Evolutionary conservation across 495 filamentous ascomycete genomes (phyloP), one percentile per base, ranked within the genome.

Genomic region (Staphylotrichum tortipilum): DNA sequence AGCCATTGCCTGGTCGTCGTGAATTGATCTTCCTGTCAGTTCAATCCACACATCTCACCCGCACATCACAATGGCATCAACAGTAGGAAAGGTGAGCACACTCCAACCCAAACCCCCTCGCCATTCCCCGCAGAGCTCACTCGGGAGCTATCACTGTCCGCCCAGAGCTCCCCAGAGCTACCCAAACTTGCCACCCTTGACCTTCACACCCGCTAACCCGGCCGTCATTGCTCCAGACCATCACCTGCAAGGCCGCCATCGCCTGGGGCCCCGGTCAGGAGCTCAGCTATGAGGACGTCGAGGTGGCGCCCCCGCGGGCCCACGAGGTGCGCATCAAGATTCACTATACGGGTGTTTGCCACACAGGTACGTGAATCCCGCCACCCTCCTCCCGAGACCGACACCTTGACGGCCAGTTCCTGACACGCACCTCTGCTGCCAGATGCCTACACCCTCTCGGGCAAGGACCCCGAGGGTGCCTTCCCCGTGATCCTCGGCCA

Each of bases 381-480:
- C 47, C 29, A 23, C 28, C 17, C 23, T 14, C 5, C 38, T 9
- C 8, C 11, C 21, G n/a, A 11, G 10, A 9, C 22, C 7, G 24
- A 19, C 29, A 43, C 36, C 52, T 35, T 53, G 44, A 53, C 36
- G 51, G 51, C 50, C 28, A 19, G n/a, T 26, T 5, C 19, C 1
- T 7, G 17, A n/a, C n/a, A n/a, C n/a, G n/a, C n/a, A n/a, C n/a
- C n/a, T n/a, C n/a, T n/a, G n/a, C n/a, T n/a, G n/a, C n/a, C 50
- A 89, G 92, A 98, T 79, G 92, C 92, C 65, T 98, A 97, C 76
- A 98, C 92, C 18, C 78, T 98, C 50, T 96, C 91, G 17, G 92
- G 92, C 52, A 95, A 96, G 74, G 92, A 98, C 60, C 92, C 94
- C 35, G 92, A 98, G 72, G 92, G 92, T 55, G 92, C 94, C 29